Base-by-base conservation (phyloP, 2,329 filamentous ascomycete species). In the Triangularia verruculosa region DNA sequence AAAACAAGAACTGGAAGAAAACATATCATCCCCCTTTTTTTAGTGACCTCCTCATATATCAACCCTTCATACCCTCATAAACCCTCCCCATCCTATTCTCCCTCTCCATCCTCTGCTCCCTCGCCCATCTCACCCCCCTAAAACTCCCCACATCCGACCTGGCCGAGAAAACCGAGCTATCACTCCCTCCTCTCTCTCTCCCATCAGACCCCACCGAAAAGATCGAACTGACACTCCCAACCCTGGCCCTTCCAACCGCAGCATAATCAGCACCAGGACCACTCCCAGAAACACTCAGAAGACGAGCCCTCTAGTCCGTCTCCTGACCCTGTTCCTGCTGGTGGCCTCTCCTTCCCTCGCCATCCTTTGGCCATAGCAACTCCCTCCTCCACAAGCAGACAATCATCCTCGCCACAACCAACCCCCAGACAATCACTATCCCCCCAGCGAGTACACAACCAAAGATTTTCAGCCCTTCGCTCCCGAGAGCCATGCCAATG, bases 371-470 rank as follows among this genome's bases (percentile, higher is more conserved):
- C 39, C 39, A 47, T 7, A 47, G n/a, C n/a, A 95, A 83, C 71
- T 92, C 84, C 67, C 80, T 86, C 25, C 81, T 77, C 62, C 83
- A 75, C 11, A 94, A 80, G n/a, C 89, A 88, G 25, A 84, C 78
- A 34, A 92, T 71, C 89, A 94, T 93, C 77, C 86, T 86, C 3
- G 72, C 77, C 62, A 91, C 87, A 6, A 95, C 87, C 55, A 86
- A 79, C 1, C 86, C 70, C 87, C 91, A 95, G 34, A 88, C 83
- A 11, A 88, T 56, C 9, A 94, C 78, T 12, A 95, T 75, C 7
- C 85, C 74, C n/a, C 82, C 79, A 0, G 89, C 85, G 80, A 93
- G 84, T 13, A 85, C 86, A 61, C 86, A 89, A 0, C 89, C 90
- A 30, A 91, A 77, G 9, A 93, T 83, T 51, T 86, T 78, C 51